Conservation (phyloP, 352 stramenopile species). For the Plasmopara halstedii region DNA sequence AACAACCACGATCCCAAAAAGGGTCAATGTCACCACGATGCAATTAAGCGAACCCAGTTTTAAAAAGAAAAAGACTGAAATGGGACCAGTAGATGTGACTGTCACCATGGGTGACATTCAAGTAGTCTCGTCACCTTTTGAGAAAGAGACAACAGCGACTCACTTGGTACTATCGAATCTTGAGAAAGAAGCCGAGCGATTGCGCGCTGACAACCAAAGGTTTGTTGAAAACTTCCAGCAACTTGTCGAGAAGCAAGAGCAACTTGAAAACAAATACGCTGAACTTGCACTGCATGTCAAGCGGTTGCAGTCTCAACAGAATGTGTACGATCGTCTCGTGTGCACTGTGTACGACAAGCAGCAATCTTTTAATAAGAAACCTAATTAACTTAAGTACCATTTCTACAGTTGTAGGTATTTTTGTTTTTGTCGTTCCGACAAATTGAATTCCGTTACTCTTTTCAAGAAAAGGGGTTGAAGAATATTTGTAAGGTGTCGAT, state of each 20-base stretch:
- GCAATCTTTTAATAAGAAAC: neutral
- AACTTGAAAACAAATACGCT: neutral
- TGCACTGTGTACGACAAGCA: conserved; percentile 1
- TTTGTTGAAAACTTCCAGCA: conserved; percentile 1
- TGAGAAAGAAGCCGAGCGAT: neutral
- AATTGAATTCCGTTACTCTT: too few relatives aligned
- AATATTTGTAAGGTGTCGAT: neutral
- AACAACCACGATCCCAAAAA: neutral
- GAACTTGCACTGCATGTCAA: neutral
- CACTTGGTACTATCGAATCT: neutral
- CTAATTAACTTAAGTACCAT: too few relatives aligned
- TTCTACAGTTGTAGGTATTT: too few relatives aligned
- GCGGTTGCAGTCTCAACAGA: conserved; percentile 1
- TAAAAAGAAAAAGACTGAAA: conserved; percentile 4
- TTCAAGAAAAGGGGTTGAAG: neutral
- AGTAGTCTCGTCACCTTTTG: neutral
- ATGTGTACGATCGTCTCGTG: conserved; percentile 4
- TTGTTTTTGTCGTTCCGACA: too few relatives aligned
- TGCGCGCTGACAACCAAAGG: neutral
- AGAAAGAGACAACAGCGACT: neutral
- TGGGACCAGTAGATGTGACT: neutral
- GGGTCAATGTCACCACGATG: neutral
- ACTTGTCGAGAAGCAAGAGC: neutral
- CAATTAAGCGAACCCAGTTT: neutral
- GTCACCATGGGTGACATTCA: neutral